Evolutionary conservation across 1,284 basidiomycete species (phyloP).

Genomic region (Ustilago crameri): DNA sequence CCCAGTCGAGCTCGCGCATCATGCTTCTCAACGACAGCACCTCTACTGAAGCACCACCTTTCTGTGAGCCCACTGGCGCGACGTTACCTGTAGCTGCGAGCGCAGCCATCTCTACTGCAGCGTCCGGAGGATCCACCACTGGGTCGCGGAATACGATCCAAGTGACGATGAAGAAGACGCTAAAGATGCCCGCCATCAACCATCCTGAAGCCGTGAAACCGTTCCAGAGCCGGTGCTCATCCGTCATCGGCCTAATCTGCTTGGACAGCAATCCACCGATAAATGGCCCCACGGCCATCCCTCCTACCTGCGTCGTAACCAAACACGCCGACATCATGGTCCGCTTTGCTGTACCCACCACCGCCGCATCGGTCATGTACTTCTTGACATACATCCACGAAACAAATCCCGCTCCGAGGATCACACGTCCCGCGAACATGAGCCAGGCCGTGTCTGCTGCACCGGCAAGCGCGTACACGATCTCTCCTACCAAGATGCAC

Average conservation of each 20-base stretch:
- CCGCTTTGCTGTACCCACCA: slow-evolving; percentile 36
- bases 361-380: slow-evolving; percentile 45
- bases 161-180: slow-evolving; percentile 22
- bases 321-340: slow-evolving; percentile 51
- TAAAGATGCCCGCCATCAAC: slow-evolving; percentile 49
- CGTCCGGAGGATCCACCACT: neutral
- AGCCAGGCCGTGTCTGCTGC: slow-evolving; percentile 46
- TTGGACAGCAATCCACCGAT: slow-evolving; percentile 42
- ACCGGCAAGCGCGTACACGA: slow-evolving; percentile 44
- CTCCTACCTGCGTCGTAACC: slow-evolving; percentile 49
- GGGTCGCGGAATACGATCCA: slow-evolving; percentile 38
- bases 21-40: slow-evolving; percentile 25
- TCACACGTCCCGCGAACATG: slow-evolving; percentile 38
- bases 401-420: slow-evolving; percentile 44
- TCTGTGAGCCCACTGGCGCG: neutral
- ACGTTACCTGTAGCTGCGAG: neutral
- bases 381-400: slow-evolving; percentile 49
- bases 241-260: slow-evolving; percentile 30
- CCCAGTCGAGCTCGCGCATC: slow-evolving; percentile 31
- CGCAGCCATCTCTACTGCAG: slow-evolving; percentile 12
- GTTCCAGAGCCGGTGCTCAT: slow-evolving; percentile 42
- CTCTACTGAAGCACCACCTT: neutral
- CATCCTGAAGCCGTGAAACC: slow-evolving; percentile 46
- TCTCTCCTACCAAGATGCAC: slow-evolving; percentile 38
- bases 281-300: slow-evolving; percentile 50